Percentiles rank a stretch among this genome's conserved stretches.
Evolutionary conservation across 2,329 filamentous ascomycete species (phyloP).

Genomic region (Cephalotrichum gorgonifer): DNA sequence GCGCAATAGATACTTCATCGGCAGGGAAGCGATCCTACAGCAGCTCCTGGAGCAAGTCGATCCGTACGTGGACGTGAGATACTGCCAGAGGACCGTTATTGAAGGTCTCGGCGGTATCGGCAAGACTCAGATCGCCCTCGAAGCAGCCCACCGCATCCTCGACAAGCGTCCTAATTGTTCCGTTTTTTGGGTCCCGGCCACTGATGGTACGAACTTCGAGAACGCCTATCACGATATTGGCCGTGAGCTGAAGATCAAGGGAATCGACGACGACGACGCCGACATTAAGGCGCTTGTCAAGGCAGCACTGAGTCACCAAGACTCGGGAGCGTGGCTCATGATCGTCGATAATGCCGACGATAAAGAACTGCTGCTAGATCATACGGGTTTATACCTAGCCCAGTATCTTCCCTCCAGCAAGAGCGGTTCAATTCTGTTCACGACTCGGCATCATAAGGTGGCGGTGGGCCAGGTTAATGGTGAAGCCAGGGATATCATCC

Average conservation of each 20-base stretch:
- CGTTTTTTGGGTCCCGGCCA: slow-evolving; percentile 28
- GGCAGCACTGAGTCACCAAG: slow-evolving; percentile 15
- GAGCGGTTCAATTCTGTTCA: slow-evolving; percentile 6
- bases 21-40: slow-evolving; percentile 10
- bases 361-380: slow-evolving; percentile 15
- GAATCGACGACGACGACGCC: slow-evolving; percentile 19
- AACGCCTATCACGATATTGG: slow-evolving; percentile 23
- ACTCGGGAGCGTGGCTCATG: slow-evolving; percentile 25
- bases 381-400: slow-evolving; percentile 7
- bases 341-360: slow-evolving; percentile 36
- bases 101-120: slow-evolving; percentile 23
- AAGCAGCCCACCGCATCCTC: slow-evolving; percentile 18
- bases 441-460: slow-evolving; percentile 1
- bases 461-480: slow-evolving; percentile 8
- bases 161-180: slow-evolving; percentile 17
- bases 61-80: slow-evolving; percentile 5
- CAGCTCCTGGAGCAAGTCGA: slow-evolving; percentile 9
- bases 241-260: slow-evolving; percentile 13
- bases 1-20: slow-evolving; percentile 15
- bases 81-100: slow-evolving; percentile 16
- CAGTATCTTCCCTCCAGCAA: slow-evolving; percentile 17
- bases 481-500: slow-evolving; percentile 8
- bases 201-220: slow-evolving; percentile 18
- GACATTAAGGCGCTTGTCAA: slow-evolving; percentile 26
- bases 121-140: slow-evolving; percentile 27